Evolutionary conservation across 1,284 basidiomycete genomes (phyloP).

Genomic region (Sphaerobolus stellatus): DNA sequence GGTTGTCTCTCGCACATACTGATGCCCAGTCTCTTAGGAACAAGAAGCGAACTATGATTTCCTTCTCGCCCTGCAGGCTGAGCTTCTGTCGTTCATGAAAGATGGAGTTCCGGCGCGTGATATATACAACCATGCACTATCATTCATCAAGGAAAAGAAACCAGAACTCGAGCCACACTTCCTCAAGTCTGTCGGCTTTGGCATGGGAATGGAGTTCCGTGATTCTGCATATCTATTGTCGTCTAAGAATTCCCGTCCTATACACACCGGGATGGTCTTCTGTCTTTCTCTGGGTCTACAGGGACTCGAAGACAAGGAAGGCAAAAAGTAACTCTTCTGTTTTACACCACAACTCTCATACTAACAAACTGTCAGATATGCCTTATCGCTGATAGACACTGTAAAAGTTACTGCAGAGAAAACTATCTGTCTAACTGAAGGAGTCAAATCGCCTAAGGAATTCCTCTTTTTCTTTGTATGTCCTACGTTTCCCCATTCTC

Average conservation of each 20-base stretch:
- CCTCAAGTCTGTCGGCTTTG: constrained; percentile 90
- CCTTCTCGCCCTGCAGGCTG: constrained; percentile 76
- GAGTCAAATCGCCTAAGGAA: constrained; percentile 80
- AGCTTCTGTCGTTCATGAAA: constrained; percentile 75
- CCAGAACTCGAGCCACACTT: constrained; percentile 83
- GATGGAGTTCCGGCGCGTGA: constrained; percentile 80
- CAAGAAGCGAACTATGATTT: constrained; percentile 88
- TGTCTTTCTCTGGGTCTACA: constrained; percentile 84
- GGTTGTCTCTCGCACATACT: not conserved
- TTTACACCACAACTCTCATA: not conserved
- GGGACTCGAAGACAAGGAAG: constrained; percentile 74
- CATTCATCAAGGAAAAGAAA: constrained; percentile 73
- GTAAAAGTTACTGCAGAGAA: constrained; percentile 74
- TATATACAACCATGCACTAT: constrained; percentile 76
- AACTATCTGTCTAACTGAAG: constrained; percentile 77
- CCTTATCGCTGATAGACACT: constrained; percentile 89
- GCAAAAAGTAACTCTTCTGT: constrained; percentile 63
- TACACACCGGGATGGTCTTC: constrained; percentile 84
- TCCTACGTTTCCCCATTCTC: not conserved
- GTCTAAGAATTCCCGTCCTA: constrained; percentile 70
- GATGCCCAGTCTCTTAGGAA: constrained; percentile 48
- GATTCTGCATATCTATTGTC: constrained; percentile 85
- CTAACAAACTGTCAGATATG: constrained; percentile 59
- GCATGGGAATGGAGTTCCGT: constrained; percentile 91
- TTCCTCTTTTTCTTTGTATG: constrained; percentile 78